Conservation (phyloP, 192 early-diverging fungal species). For the Pecoramyces ruminantium region DNA sequence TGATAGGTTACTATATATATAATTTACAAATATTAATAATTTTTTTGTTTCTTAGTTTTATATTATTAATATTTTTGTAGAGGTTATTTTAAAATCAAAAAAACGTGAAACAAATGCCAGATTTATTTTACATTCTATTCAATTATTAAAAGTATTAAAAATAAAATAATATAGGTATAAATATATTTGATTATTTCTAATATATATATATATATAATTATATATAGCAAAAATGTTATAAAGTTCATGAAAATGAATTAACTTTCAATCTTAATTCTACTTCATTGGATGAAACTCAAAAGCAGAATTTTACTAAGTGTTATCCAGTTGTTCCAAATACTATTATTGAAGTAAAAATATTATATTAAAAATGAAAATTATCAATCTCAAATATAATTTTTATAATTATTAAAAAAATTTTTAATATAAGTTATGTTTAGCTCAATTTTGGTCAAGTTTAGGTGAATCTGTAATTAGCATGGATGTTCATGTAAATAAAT, state of each 20-base stretch:
- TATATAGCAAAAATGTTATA: conserved; percentile 25
- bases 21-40: too few species aligned
- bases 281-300: conserved; percentile 28
- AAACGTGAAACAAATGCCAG: conserved; percentile 29
- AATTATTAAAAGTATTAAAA: background rate
- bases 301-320: conserved; percentile 26
- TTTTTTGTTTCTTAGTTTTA: too few species aligned
- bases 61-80: background rate
- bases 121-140: conserved; percentile 35
- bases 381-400: too few species aligned
- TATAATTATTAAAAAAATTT: too few species aligned
- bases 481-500: conserved; percentile 19
- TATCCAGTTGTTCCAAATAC: conserved; percentile 47
- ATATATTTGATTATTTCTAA: too few species aligned
- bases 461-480: conserved; percentile 50
- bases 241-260: conserved; percentile 35
- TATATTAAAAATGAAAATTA: background rate
- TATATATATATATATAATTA: too few species aligned
- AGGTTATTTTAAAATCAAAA: conserved; percentile 6
- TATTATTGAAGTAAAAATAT: conserved; percentile 49
- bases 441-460: conserved; percentile 77
- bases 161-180: background rate
- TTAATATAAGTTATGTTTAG: conserved; percentile 38
- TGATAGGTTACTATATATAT: conserved; percentile 25
- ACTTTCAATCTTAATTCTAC: conserved; percentile 34